Percentiles rank a stretch among this genome's conserved stretches.
phyloP scores from a whole-genome alignment of 106 monocot genomes.

The Iris macrosiphon region DNA sequence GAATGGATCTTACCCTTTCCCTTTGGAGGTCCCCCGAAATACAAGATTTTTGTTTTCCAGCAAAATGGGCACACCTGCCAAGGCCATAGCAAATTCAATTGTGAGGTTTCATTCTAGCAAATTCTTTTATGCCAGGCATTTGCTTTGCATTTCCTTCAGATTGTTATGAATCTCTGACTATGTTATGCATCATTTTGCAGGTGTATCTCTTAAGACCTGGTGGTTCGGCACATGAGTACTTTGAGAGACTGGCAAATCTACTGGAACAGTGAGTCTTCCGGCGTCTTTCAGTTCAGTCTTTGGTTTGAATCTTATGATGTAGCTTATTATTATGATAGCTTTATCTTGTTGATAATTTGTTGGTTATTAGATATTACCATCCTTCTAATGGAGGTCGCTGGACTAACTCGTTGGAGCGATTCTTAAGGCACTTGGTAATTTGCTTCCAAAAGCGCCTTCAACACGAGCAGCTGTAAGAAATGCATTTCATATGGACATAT shows the following conservation, averaged over 20 bases:
- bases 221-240: constrained; percentile 56
- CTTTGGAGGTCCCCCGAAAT: constrained; percentile 71
- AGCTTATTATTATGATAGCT: neutral
- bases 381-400: constrained; percentile 99
- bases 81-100: constrained; percentile 84
- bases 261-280: constrained; percentile 75
- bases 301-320: no score
- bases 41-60: constrained; percentile 79
- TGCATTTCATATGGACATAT: constrained; percentile 4
- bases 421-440: constrained; percentile 74
- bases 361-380: constrained; percentile 74
- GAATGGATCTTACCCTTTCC: constrained; percentile 69
- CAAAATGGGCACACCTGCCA: constrained; percentile 61
- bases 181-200: constrained; percentile 32
- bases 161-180: neutral
- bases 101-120: constrained; percentile 38
- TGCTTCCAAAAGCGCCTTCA: constrained; percentile 78
- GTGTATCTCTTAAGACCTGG: constrained; percentile 84
- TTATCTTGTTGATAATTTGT: constrained; percentile 2
- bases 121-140: neutral
- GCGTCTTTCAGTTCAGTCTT: constrained; percentile 12
- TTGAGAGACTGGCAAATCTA: constrained; percentile 71
- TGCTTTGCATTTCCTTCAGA: neutral
- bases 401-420: constrained; percentile 85
- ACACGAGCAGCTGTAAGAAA: constrained; percentile 70